Base-by-base conservation (phyloP, 441 rosid genomes). In the Pelargonium myrrhifolium region DNA sequence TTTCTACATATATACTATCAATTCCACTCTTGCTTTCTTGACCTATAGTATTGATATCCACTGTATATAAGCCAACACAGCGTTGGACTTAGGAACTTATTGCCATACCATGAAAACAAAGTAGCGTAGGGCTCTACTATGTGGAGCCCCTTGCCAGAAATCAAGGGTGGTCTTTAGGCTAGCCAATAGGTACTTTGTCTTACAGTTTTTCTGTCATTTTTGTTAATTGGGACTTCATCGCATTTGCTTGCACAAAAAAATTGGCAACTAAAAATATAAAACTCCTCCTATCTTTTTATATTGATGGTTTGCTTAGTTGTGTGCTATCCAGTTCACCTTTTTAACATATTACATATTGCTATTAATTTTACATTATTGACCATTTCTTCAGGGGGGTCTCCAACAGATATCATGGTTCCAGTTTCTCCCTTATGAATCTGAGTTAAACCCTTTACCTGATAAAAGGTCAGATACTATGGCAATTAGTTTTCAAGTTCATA, bases 351-450 rank as follows among this genome's bases (percentile, higher is more conserved):
- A 17, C 37, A 18, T 11, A 7, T n/a, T 37, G 35, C 47, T 55
- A 56, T 42, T 18, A 58, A 49, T 64, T 43, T 63, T 21, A 70
- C 40, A n/a, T 65, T 58, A 60, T 68, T 68, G 49, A 28, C 58
- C 59, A 56, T 77, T 71, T 71, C 55, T 55, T 37, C 87, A 95
- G 99, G 96, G 96, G 62, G 93, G 93, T 82, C 85, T 93, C 69
- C 87, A 86, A 63, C 88, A 87, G 11, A 73, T 93, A 51, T 89
- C 99, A 20, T 96, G 99, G 99, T 96, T 96, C 82, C 99, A 96
- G 84, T 88, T 90, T 79, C 89, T 89, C 71, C 98, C 98, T 0
- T 81, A 80, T 71, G 99, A 96, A 78, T 73, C 96, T 70, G 97
- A 90, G 76, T 76, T 96, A 64, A 90, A 74, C 67, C 78, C 84